Base-by-base conservation (phyloP, 2,329 filamentous ascomycete genomes). In the Aspergillus sp. region DNA sequence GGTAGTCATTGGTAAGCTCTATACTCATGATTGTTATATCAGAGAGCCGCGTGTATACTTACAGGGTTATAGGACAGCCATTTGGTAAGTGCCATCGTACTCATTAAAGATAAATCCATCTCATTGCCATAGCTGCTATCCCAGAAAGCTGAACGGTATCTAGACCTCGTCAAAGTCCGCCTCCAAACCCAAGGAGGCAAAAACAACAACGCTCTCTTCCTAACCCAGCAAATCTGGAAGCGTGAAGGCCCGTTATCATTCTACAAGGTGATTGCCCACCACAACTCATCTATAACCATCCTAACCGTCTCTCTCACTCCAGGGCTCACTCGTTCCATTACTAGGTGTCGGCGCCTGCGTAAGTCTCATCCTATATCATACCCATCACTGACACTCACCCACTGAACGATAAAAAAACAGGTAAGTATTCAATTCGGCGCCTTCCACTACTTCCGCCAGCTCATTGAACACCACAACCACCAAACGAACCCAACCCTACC, bases 281-380 rank as follows among this genome's bases (percentile, higher is more conserved):
- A 13, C 41, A 13, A 10, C 1, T 5, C 10, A 36, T 0, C 32
- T 13, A n/a, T n/a, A 25, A 6, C 11, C 25, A n/a, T 6, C 19
- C 41, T 21, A 3, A 23, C 41, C 11, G 6, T 11, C 41, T 10
- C 41, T 10, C 8, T 23, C 2, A 23, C 41, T 36, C 2, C 11
- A 98, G 80, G 94, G 94, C 68, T 96, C 94, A 0, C 83, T 97
- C 44, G 96, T 92, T 1, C 94, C 94, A 0, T 84, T 97, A 48
- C 84, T 97, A 58, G 94, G 94, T 61, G 96, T 98, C 72, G 94
- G 94, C 64, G 93, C 93, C 67, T 98, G 94, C 77, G 92, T 93
- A 70, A 69, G 59, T 54, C 51, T 10, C 47, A 19, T 30, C 8
- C 25, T 11, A 5, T 50, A 10, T 4, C 7, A 8, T 3, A 21